These are phyloP conservation scores for Craterostigma plantagineum DNA, from an alignment of 257 asterid species.

Conservation along the genomic window DNA sequence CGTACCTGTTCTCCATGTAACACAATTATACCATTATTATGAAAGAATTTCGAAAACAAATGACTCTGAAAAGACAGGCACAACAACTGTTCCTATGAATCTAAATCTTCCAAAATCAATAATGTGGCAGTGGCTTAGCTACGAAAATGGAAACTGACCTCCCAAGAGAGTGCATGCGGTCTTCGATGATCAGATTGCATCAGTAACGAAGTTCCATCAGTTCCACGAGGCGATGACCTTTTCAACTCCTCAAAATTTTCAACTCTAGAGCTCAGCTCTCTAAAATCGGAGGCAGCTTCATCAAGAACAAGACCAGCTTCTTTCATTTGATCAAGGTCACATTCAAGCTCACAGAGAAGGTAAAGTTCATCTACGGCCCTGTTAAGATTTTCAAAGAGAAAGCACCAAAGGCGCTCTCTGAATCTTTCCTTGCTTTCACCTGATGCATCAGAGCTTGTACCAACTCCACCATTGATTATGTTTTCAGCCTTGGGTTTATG, in stretches of 20 bases:
- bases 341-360: conserved; percentile 96
- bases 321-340: conserved; percentile 86
- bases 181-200: conserved; percentile 90
- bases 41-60: neutral
- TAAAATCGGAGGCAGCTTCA: conserved; percentile 91
- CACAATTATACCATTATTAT: conserved; percentile 12
- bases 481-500: conserved; percentile 21
- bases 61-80: neutral
- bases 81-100: no score
- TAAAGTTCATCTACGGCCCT: conserved; percentile 95
- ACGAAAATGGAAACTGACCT: conserved; percentile 42
- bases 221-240: conserved; percentile 35
- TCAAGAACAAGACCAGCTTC: conserved; percentile 95
- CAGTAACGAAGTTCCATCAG: conserved; percentile 37
- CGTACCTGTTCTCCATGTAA: conserved; percentile 52
- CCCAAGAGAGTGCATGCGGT: conserved; percentile 99
- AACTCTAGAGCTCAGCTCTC: conserved; percentile 67
- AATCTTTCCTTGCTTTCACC: conserved; percentile 89
- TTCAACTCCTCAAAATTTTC: conserved; percentile 76
- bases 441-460: conserved; percentile 20
- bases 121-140: neutral
- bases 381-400: conserved; percentile 93
- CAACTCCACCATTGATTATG: conserved; percentile 18
- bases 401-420: conserved; percentile 97
- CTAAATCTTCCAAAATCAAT: no score